Base-by-base conservation (phyloP, 164 flowering plant species). In the Tetrastigma voinierianum region DNA sequence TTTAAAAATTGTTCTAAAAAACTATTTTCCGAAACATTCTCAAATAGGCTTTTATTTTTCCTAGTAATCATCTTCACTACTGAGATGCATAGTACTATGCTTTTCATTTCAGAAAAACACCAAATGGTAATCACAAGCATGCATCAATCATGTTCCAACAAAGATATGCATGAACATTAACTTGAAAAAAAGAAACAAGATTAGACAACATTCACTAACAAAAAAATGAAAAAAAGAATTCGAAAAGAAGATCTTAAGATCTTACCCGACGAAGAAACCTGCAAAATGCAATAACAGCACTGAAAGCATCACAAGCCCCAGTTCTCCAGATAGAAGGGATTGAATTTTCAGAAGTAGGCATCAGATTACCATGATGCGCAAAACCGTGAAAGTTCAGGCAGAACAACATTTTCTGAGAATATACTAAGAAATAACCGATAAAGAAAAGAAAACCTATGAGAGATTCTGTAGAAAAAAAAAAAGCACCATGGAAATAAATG, bases 241-340 rank as follows among this genome's bases (percentile, higher is more conserved):
- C n/a, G 24, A 23, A 54, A 62, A 47, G 19, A 19, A n/a, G n/a
- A n/a, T n/a, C n/a, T n/a, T n/a, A 57, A 47, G 23, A 52, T 64
- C 82, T 68, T 78, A 89, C 97, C 95, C 95, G n/a, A 89, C 89
- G 70, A 91, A 79, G 77, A 89, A 89, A 49, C 97, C 95, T 49
- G 84, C 80, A 61, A 78, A 80, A 78, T 89, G 97, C 66, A 91
- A 67, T 67, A 86, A 68, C 46, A 87, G 32, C 52, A 89, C 95
- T 52, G 93, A 81, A 19, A 87, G 75, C 46, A 83, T 64, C 32
- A 80, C 62, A 59, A 62, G 64, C 14, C 93, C 97, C 62, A 86
- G 57, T 70, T 91, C 90, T 68, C 90, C 84, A 25, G 86, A 82
- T 21, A 86, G 61, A 44, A 86, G 58, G 47, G 70, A 77, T 70